Conservation (phyloP, 1,284 basidiomycete species). For the Coniferiporia sulphurascens region DNA sequence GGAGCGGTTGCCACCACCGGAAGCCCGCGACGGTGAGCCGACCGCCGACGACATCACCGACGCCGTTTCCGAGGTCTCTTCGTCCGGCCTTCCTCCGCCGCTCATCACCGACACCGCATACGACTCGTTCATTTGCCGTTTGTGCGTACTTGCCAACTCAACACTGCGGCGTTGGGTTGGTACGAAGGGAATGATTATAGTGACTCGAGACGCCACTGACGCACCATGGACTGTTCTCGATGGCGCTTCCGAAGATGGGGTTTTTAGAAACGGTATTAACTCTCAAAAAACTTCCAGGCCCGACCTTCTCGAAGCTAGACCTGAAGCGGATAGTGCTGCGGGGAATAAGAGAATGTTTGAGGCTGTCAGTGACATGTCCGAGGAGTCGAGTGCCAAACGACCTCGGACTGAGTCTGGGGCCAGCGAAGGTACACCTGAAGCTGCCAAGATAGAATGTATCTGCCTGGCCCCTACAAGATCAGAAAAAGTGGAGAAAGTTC, state of each 20-base stretch:
- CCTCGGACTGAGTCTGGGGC: conserved; percentile 12
- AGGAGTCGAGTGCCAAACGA: conserved; percentile 19
- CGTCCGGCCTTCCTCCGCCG: conserved; percentile 58
- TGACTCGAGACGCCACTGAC: conserved; percentile 43
- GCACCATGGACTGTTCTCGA: conserved; percentile 50
- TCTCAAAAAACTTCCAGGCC: conserved; percentile 17
- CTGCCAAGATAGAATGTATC: background rate
- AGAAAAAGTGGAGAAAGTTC: conserved; percentile 17
- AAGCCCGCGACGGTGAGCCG: conserved; percentile 13
- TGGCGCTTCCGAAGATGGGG: conserved; percentile 18
- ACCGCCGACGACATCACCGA: conserved; percentile 26
- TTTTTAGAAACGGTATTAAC: conserved; percentile 12
- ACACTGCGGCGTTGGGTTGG: conserved; percentile 60
- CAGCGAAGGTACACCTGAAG: background rate
- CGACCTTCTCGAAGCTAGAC: background rate
- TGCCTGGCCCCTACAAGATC: conserved; percentile 10
- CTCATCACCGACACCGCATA: conserved; percentile 63
- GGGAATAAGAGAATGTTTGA: conserved; percentile 11
- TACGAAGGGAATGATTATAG: conserved; percentile 57
- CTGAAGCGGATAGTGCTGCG: background rate
- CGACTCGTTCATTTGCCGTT: conserved; percentile 63
- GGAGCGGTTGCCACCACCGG: conserved; percentile 20
- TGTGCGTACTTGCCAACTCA: conserved; percentile 52
- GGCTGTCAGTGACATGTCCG: background rate
- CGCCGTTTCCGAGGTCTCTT: conserved; percentile 53